Conservation (phyloP, 2,329 filamentous ascomycete genomes). For the Hypoxylon sp. region DNA sequence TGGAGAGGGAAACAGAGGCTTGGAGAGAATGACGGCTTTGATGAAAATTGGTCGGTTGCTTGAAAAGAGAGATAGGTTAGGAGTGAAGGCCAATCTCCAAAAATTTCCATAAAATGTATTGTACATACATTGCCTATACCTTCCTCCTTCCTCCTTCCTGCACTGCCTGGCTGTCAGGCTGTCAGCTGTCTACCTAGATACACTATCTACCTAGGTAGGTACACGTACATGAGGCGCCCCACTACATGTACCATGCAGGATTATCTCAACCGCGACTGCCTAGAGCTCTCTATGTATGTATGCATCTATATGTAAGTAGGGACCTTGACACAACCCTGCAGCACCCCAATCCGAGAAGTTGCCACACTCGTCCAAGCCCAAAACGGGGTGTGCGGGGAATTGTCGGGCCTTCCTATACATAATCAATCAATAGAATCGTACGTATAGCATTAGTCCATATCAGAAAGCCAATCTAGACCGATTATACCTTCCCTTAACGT, state of each 20-base stretch:
- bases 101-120: constrained; percentile 8
- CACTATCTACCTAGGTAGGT: not conserved
- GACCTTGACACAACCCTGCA: constrained; percentile 4
- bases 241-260: constrained; percentile 21
- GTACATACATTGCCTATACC: not conserved
- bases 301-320: constrained; percentile 3
- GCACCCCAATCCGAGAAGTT: not conserved
- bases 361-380: too few relatives aligned
- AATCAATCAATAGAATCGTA: not conserved
- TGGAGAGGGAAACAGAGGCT: constrained; percentile 2
- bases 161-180: too few relatives aligned
- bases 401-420: constrained; percentile 21
- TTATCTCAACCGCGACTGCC: constrained; percentile 30
- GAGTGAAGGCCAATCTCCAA: constrained; percentile 31
- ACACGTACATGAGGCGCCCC: constrained; percentile 17
- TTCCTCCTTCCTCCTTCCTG: too few relatives aligned
- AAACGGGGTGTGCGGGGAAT: constrained; percentile 9
- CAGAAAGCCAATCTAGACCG: not conserved
- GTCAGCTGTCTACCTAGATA: too few relatives aligned
- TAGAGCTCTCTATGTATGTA: constrained; percentile 5
- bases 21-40: constrained; percentile 1
- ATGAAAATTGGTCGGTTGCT: constrained; percentile 5
- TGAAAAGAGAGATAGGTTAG: constrained; percentile 19
- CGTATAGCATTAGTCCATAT: constrained; percentile 7
- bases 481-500: constrained; percentile 8